Evolutionary conservation across 441 rosid genomes (phyloP).

Genomic region (Eruca vesicaria): DNA sequence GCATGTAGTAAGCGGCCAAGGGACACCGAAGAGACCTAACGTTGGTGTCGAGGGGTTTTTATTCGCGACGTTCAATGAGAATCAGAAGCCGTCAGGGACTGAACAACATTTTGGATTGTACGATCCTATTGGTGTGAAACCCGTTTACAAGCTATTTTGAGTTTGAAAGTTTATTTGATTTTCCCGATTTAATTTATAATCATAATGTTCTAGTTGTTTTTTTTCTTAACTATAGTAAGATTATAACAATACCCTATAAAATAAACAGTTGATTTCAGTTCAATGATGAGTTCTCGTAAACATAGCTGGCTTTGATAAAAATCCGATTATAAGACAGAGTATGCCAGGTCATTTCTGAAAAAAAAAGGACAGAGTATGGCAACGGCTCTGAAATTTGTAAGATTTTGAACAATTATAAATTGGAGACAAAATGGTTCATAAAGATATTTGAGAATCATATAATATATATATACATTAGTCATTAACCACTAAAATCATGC

Average conservation of each 20-base stretch:
- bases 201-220: neutral
- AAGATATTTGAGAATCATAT: too few relatives aligned
- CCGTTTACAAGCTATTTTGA: slow-evolving; percentile 21
- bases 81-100: slow-evolving; percentile 8
- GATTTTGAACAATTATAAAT: too few relatives aligned
- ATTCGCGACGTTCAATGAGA: slow-evolving; percentile 35
- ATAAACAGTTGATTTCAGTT: neutral
- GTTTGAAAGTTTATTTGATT: neutral
- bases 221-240: too few relatives aligned
- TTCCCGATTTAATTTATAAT: neutral
- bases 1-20: slow-evolving; percentile 9
- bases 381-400: too few relatives aligned
- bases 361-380: too few relatives aligned
- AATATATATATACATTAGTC: too few relatives aligned
- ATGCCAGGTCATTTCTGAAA: too few relatives aligned
- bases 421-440: too few relatives aligned
- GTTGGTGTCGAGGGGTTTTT: neutral
- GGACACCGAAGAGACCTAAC: slow-evolving; percentile 38
- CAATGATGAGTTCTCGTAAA: neutral
- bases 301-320: neutral
- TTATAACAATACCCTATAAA: neutral
- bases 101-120: slow-evolving; percentile 37
- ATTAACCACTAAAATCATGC: too few relatives aligned
- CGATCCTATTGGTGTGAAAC: slow-evolving; percentile 23
- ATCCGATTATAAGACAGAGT: too few relatives aligned